These are phyloP conservation scores for Amanita molliuscula DNA, from an alignment of 768 basidiomycete species.

Conservation along the genomic window DNA sequence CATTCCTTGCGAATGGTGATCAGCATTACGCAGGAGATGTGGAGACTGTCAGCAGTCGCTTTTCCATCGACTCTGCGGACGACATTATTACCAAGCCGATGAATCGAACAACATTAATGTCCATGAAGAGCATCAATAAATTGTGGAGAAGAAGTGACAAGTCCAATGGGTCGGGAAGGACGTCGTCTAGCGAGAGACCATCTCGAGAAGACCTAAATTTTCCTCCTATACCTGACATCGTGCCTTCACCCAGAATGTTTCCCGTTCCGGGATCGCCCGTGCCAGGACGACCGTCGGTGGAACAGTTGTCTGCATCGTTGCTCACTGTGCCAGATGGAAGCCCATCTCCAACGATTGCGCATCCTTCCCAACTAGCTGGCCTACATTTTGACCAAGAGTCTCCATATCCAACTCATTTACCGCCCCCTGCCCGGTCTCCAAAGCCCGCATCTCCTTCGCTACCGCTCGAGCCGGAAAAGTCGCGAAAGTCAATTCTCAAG, in stretches of 20 bases:
- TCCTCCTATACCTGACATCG: constrained; percentile 20
- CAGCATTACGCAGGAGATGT: constrained; percentile 6
- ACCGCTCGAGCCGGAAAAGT: constrained; percentile 32
- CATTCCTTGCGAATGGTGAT: neutral
- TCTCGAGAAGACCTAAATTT: constrained; percentile 27
- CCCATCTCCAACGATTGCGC: neutral
- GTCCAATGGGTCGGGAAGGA: constrained; percentile 20
- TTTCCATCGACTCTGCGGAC: constrained; percentile 61
- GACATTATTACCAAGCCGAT: constrained; percentile 18
- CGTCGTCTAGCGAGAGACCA: constrained; percentile 25
- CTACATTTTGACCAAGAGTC: constrained; percentile 69
- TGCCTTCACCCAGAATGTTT: constrained; percentile 14
- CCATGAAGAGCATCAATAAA: constrained; percentile 63
- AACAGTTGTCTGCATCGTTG: neutral
- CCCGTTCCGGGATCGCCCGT: constrained; percentile 17
- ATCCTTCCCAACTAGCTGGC: constrained; percentile 22
- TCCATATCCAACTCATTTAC: constrained; percentile 42
- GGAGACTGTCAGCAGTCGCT: constrained; percentile 44
- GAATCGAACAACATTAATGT: constrained; percentile 51
- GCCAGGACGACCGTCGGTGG: neutral
- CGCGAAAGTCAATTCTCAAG: constrained; percentile 67
- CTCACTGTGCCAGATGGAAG: neutral
- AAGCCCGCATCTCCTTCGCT: constrained; percentile 17
- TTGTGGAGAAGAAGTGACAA: constrained; percentile 72
- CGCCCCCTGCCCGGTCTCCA: constrained; percentile 19